Evolutionary conservation across 768 basidiomycete genomes (phyloP).

Genomic region (Mycena haematopus): DNA sequence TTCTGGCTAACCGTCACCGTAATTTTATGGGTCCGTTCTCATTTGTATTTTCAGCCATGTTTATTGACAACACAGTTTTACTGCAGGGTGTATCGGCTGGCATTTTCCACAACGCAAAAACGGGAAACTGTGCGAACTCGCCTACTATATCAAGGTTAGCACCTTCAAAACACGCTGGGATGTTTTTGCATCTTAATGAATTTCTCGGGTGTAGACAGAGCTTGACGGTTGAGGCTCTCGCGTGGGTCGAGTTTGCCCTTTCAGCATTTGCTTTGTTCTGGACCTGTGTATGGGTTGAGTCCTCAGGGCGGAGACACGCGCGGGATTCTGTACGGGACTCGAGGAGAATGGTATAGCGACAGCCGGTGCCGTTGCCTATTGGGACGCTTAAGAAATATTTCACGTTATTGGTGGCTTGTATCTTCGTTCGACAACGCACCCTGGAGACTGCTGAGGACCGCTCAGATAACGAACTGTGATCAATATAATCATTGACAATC

Average conservation of each 20-base stretch:
- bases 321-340: slow-evolving; percentile 51
- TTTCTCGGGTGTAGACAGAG: slow-evolving; percentile 68
- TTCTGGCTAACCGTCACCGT: slow-evolving; percentile 73
- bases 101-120: slow-evolving; percentile 67
- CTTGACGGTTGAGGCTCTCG: slow-evolving; percentile 74
- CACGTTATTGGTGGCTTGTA: not conserved
- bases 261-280: slow-evolving; percentile 60
- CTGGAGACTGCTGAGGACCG: no score
- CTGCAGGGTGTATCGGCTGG: slow-evolving; percentile 70
- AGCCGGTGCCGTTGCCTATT: no score
- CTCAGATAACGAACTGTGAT: no score
- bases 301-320: slow-evolving; percentile 15
- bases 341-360: slow-evolving; percentile 43
- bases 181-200: not conserved
- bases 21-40: slow-evolving; percentile 67
- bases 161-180: slow-evolving; percentile 6
- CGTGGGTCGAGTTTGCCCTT: slow-evolving; percentile 77
- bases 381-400: not conserved
- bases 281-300: slow-evolving; percentile 52
- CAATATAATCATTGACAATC: no score
- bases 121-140: slow-evolving; percentile 62
- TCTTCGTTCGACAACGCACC: no score
- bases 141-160: slow-evolving; percentile 59
- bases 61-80: not conserved
- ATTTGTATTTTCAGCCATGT: not conserved